phyloP scores from a whole-genome alignment of 371 early-diverging fungal species.

The Blakeslea trispora region DNA sequence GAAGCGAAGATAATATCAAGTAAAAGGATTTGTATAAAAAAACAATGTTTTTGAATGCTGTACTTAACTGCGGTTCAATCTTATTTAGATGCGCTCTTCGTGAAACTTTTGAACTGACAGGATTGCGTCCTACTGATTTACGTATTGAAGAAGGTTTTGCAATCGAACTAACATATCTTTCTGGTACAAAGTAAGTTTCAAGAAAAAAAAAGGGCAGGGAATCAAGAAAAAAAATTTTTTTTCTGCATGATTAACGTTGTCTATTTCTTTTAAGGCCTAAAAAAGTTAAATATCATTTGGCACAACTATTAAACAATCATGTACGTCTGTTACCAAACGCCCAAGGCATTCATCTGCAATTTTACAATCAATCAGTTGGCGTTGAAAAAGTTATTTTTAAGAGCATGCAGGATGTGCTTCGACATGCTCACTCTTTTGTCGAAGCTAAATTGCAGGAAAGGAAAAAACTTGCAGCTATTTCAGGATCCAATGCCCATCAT shows the following conservation, averaged over 20 bases:
- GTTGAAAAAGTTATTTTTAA: slow-evolving; percentile 71
- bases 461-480: slow-evolving; percentile 22
- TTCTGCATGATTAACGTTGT: no score
- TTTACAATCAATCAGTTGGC: slow-evolving; percentile 67
- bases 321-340: slow-evolving; percentile 65
- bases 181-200: slow-evolving; percentile 62
- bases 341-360: slow-evolving; percentile 73
- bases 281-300: slow-evolving; percentile 77
- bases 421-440: slow-evolving; percentile 66
- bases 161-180: slow-evolving; percentile 80
- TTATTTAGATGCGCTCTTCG: slow-evolving; percentile 82
- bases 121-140: slow-evolving; percentile 71
- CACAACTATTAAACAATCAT: slow-evolving; percentile 63
- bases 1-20: slow-evolving; percentile 82
- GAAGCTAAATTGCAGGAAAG: slow-evolving; percentile 46
- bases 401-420: slow-evolving; percentile 82
- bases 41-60: no score
- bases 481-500: background rate
- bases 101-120: slow-evolving; percentile 74
- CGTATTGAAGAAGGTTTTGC: slow-evolving; percentile 75
- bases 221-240: no score
- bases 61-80: no score
- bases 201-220: slow-evolving; percentile 4
- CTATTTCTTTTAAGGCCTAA: slow-evolving; percentile 57
- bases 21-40: no score